Percentiles rank a stretch among this genome's conserved stretches.
Evolutionary conservation across 2,329 filamentous ascomycete species (phyloP).

Genomic region (Huntiella decipiens): DNA sequence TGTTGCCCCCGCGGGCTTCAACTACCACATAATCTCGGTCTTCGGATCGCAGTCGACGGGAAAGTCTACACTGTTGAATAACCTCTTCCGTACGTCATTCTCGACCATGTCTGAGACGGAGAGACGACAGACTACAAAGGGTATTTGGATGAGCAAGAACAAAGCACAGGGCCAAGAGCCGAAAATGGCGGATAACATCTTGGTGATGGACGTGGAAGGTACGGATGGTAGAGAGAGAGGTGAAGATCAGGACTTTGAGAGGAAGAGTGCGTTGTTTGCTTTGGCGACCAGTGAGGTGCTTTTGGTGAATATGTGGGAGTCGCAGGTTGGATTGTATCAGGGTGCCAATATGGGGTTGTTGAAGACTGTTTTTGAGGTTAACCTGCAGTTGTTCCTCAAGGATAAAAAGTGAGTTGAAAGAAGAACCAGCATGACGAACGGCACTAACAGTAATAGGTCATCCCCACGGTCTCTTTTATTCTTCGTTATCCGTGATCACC

Average conservation of each 20-base stretch:
- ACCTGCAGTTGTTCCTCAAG: constrained; percentile 89
- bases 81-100: constrained; percentile 89
- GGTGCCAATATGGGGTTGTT: constrained; percentile 96
- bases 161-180: constrained; percentile 39
- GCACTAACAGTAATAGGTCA: constrained; percentile 22
- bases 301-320: constrained; percentile 98
- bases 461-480: constrained; percentile 83
- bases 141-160: constrained; percentile 99
- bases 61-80: constrained; percentile 91
- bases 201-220: constrained; percentile 98
- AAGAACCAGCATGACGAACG: background rate
- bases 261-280: constrained; percentile 93
- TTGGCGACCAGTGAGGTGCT: constrained; percentile 94
- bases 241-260: constrained; percentile 96
- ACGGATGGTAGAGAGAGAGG: constrained; percentile 91
- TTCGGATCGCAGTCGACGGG: constrained; percentile 97
- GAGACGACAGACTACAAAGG: constrained; percentile 91
- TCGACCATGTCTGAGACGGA: constrained; percentile 95
- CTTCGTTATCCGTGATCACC: constrained; percentile 95
- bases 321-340: constrained; percentile 94
- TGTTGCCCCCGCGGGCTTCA: constrained; percentile 80
- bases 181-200: constrained; percentile 86
- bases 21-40: constrained; percentile 97
- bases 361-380: constrained; percentile 98
- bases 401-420: constrained; percentile 45